Percentiles rank a stretch among this genome's conserved stretches.
These are phyloP conservation scores for Aspergillus piperis DNA, from an alignment of 2,329 filamentous ascomycete genomes.

Conservation along the genomic window DNA sequence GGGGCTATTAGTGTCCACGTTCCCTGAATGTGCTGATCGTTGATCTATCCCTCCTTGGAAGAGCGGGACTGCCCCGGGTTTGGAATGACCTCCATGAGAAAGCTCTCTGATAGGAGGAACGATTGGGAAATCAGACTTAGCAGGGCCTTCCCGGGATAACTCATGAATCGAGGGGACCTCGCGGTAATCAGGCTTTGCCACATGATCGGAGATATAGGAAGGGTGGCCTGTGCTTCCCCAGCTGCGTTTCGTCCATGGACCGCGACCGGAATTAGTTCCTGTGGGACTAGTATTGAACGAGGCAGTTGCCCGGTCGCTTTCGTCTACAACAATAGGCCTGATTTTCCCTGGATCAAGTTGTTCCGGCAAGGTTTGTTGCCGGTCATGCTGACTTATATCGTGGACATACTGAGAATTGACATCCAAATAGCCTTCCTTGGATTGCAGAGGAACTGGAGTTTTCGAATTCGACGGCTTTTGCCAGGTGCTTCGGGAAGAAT, in stretches of 20 bases:
- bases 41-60: slow-evolving; percentile 42
- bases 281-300: slow-evolving; percentile 47
- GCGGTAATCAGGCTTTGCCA: slow-evolving; percentile 43
- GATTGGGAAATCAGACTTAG: slow-evolving; percentile 43
- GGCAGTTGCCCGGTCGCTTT: slow-evolving; percentile 40
- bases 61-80: slow-evolving; percentile 36
- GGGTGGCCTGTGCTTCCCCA: slow-evolving; percentile 42
- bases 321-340: slow-evolving; percentile 50
- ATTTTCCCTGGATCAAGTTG: slow-evolving; percentile 49
- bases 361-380: slow-evolving; percentile 34
- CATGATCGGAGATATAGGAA: slow-evolving; percentile 40
- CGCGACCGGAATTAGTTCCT: slow-evolving; percentile 32
- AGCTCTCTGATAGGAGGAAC: slow-evolving; percentile 46
- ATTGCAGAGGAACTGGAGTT: slow-evolving; percentile 73
- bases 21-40: slow-evolving; percentile 35
- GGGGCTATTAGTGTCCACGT: slow-evolving; percentile 43
- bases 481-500: slow-evolving; percentile 77
- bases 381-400: slow-evolving; percentile 44
- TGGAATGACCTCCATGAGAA: slow-evolving; percentile 38
- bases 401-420: slow-evolving; percentile 40
- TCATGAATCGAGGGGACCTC: slow-evolving; percentile 45
- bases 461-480: slow-evolving; percentile 73
- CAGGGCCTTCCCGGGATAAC: slow-evolving; percentile 38
- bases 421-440: slow-evolving; percentile 66
- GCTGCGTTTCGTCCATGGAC: slow-evolving; percentile 44